Conservation (phyloP, 768 basidiomycete genomes). For the Termitomyces sp. region DNA sequence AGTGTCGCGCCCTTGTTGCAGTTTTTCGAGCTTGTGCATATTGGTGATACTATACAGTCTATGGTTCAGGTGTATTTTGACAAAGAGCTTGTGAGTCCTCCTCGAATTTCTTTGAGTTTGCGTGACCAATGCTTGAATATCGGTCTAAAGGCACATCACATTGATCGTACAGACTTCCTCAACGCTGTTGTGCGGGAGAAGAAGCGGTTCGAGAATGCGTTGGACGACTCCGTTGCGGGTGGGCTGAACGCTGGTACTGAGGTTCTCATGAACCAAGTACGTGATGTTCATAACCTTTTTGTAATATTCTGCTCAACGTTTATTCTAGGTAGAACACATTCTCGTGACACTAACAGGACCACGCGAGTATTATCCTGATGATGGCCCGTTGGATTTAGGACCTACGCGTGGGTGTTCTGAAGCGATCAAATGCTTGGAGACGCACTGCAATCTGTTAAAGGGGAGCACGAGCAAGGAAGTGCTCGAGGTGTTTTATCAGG, state of each 20-base stretch:
- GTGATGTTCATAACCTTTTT: not conserved
- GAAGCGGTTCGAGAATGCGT: conserved; percentile 87
- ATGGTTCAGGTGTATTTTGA: conserved; percentile 99
- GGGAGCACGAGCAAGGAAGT: conserved; percentile 96
- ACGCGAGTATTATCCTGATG: conserved; percentile 90
- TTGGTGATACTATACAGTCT: conserved; percentile 95
- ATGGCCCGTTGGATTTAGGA: conserved; percentile 70
- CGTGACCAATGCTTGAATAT: not conserved
- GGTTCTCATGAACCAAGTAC: conserved; percentile 89
- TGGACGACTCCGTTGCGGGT: conserved; percentile 91
- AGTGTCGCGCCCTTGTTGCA: conserved; percentile 91
- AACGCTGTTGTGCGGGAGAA: conserved; percentile 93
- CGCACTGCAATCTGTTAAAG: conserved; percentile 85
- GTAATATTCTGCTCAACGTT: not conserved
- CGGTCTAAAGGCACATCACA: conserved; percentile 61
- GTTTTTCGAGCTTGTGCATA: conserved; percentile 95
- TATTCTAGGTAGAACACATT: conserved; percentile 89
- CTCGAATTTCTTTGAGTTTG: not conserved
- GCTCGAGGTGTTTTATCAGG: conserved; percentile 96
- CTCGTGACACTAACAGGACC: conserved; percentile 77
- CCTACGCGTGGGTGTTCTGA: conserved; percentile 87
- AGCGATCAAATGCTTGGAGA: conserved; percentile 82
- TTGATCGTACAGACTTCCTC: conserved; percentile 90
- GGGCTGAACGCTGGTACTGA: conserved; percentile 95
- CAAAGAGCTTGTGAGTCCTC: conserved; percentile 72